phyloP scores from a whole-genome alignment of 306 rosid genomes.

The Medicago lupulina region DNA sequence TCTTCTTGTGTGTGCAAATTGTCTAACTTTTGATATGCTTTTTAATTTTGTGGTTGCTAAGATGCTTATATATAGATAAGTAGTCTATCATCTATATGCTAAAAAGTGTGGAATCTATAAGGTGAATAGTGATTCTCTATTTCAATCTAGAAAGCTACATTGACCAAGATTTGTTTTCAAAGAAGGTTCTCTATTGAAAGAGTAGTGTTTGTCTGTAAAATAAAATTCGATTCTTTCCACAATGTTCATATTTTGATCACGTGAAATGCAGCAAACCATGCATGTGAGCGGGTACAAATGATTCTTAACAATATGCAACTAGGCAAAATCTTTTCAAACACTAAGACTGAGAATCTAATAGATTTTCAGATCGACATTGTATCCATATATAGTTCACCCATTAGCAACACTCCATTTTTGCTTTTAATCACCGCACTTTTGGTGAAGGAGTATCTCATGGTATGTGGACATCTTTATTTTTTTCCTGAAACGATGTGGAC shows the following conservation, averaged over 20 bases:
- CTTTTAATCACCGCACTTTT: conserved; percentile 29
- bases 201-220: conserved; percentile 31
- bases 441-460: neutral
- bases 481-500: too few relatives aligned
- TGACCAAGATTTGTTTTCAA: conserved; percentile 56
- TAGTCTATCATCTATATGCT: neutral
- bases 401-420: conserved; percentile 25
- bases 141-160: conserved; percentile 48
- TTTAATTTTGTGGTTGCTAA: conserved; percentile 8
- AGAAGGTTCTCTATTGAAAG: conserved; percentile 43
- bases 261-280: conserved; percentile 23
- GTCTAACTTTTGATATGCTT: neutral
- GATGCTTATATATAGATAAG: conserved; percentile 33
- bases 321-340: conserved; percentile 31
- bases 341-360: conserved; percentile 37
- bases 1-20: neutral
- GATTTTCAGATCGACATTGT: conserved; percentile 7
- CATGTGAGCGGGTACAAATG: conserved; percentile 19
- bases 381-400: conserved; percentile 39
- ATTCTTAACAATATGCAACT: conserved; percentile 42
- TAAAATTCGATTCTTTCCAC: conserved; percentile 69
- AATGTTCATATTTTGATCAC: conserved; percentile 42
- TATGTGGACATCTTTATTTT: neutral
- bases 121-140: conserved; percentile 36
- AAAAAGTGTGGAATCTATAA: conserved; percentile 19